phyloP scores from a whole-genome alignment of 2,329 filamentous ascomycete genomes.

The Penicillium capsulatum region DNA sequence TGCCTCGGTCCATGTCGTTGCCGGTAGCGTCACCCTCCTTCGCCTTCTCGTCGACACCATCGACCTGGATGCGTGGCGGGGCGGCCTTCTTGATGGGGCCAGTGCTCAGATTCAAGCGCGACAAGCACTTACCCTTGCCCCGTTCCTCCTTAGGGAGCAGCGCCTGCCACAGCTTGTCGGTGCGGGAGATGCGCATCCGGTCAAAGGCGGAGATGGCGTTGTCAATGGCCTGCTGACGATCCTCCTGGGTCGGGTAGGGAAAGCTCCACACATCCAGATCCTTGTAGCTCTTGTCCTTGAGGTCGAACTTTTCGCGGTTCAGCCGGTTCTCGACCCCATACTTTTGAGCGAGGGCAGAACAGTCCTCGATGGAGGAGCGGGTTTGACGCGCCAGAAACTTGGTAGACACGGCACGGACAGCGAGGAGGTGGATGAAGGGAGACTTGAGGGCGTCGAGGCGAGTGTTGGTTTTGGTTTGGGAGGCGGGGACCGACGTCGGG shows the following conservation, averaged over 20 bases:
- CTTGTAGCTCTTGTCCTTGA: constrained; percentile 57
- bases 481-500: constrained; percentile 43
- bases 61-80: constrained; percentile 38
- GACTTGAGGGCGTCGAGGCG: constrained; percentile 44
- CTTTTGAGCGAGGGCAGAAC: constrained; percentile 48
- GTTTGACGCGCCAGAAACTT: constrained; percentile 48
- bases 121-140: constrained; percentile 59
- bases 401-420: constrained; percentile 47
- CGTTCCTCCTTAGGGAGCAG: constrained; percentile 58
- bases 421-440: constrained; percentile 52
- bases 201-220: constrained; percentile 62
- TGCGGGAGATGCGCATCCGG: constrained; percentile 55
- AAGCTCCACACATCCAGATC: constrained; percentile 61
- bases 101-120: constrained; percentile 52
- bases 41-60: constrained; percentile 34
- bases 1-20: constrained; percentile 37
- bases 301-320: constrained; percentile 49
- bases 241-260: constrained; percentile 52
- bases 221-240: constrained; percentile 58
- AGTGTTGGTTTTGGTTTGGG: constrained; percentile 35
- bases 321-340: constrained; percentile 50
- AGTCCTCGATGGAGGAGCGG: constrained; percentile 47
- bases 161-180: constrained; percentile 60
- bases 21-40: constrained; percentile 33
- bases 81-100: constrained; percentile 38